Conservation (phyloP, 31 red algal genomes). For the Endocladia muricata region DNA sequence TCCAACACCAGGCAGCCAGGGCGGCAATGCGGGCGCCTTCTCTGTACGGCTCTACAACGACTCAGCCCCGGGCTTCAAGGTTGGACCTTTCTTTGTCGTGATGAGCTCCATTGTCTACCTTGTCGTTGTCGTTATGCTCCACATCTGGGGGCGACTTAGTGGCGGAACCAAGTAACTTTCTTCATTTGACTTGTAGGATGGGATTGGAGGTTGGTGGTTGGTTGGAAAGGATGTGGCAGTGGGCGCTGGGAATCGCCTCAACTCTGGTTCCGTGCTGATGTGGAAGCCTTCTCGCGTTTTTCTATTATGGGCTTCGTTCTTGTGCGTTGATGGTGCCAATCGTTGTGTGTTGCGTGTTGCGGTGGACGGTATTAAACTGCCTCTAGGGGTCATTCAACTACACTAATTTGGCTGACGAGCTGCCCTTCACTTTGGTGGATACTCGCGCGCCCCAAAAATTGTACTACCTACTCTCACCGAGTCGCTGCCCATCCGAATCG, state of each 20-base stretch:
- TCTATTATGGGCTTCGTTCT: too few species aligned
- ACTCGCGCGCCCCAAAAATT: conserved; percentile 87
- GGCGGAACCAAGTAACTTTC: conserved; percentile 43
- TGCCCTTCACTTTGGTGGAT: conserved; percentile 10
- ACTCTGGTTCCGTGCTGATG: too few species aligned
- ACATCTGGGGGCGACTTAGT: conserved; percentile 62
- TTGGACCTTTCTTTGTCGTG: conserved; percentile 67
- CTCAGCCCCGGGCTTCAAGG: conserved; percentile 57
- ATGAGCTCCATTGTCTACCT: conserved; percentile 68
- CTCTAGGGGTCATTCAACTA: too few species aligned
- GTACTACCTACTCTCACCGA: conserved; percentile 81
- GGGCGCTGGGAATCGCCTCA: too few species aligned
- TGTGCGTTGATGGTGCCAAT: too few species aligned
- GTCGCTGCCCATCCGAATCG: conserved; percentile 78
- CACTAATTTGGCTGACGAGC: too few species aligned
- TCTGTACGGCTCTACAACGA: conserved; percentile 74
- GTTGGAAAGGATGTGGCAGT: too few species aligned
- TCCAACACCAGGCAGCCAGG: conserved; percentile 43
- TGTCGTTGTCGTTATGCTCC: conserved; percentile 62
- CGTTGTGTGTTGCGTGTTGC: too few species aligned
- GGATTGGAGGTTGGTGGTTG: too few species aligned
- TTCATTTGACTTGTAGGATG: too few species aligned
- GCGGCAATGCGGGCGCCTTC: conserved; percentile 34
- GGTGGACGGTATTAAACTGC: too few species aligned
- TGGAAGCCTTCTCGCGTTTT: too few species aligned